These are phyloP conservation scores for Andrographis paniculata DNA, from an alignment of 305 asterid genomes.

Conservation along the genomic window DNA sequence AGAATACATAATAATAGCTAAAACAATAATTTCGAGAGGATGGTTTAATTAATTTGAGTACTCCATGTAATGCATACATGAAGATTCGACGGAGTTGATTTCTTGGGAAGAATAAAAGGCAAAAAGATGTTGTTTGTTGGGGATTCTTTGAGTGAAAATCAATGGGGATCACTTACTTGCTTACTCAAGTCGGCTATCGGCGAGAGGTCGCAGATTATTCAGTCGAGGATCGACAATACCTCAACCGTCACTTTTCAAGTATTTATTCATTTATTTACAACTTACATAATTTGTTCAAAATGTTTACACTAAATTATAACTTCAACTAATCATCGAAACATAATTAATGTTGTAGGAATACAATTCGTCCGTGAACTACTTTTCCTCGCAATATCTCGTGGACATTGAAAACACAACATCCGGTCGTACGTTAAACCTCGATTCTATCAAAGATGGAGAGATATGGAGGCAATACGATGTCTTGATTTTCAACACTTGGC, in stretches of 20 bases:
- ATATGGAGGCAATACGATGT: conserved; percentile 49
- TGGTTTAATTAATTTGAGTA: too few species aligned
- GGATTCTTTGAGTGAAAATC: conserved; percentile 38
- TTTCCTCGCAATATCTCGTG: conserved; percentile 46
- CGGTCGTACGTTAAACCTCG: conserved; percentile 52
- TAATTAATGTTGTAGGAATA: conserved; percentile 32
- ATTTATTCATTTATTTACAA: not conserved
- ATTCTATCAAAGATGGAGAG: conserved; percentile 43
- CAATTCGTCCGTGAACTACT: conserved; percentile 25
- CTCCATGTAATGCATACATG: too few species aligned
- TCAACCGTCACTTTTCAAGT: conserved; percentile 21
- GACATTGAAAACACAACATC: conserved; percentile 32
- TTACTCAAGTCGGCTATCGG: conserved; percentile 18
- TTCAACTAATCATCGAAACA: too few species aligned
- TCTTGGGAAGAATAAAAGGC: conserved; percentile 30
- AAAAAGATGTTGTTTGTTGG: conserved; percentile 33
- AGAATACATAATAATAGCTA: too few species aligned
- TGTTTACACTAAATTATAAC: too few species aligned
- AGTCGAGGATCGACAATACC: not conserved
- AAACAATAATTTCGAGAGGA: too few species aligned
- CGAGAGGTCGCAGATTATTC: not conserved
- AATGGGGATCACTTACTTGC: conserved; percentile 29
- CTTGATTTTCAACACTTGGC: conserved; percentile 67
- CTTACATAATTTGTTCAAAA: too few species aligned
- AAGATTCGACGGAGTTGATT: conserved; percentile 32